Percentiles rank a stretch among this genome's conserved stretches.
These are phyloP conservation scores for Colletotrichum sp. DNA, from an alignment of 2,329 filamentous ascomycete species.

Conservation along the genomic window DNA sequence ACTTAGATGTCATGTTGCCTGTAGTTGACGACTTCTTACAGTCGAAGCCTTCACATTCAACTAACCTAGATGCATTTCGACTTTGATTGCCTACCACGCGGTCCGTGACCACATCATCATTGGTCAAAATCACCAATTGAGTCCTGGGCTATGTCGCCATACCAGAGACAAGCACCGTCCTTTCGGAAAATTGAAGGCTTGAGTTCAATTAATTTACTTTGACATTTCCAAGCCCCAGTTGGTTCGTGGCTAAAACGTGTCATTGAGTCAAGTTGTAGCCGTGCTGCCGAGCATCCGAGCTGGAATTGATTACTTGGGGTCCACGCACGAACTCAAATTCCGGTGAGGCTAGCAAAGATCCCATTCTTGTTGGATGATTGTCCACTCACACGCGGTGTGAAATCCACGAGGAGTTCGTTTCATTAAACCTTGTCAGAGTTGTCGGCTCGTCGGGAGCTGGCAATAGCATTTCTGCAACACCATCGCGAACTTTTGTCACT, in stretches of 20 bases:
- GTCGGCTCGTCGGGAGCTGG: not conserved
- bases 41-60: not conserved
- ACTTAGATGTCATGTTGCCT: rapidly evolving
- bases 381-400: not conserved
- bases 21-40: not conserved
- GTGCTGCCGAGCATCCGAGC: not conserved
- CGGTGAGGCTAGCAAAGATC: not conserved
- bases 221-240: not conserved
- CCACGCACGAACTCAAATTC: not conserved
- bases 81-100: not conserved
- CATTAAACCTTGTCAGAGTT: not conserved
- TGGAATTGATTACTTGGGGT: not conserved
- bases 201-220: not conserved
- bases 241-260: not conserved
- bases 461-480: not conserved
- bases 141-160: too few species aligned
- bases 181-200: not conserved
- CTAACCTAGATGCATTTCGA: not conserved
- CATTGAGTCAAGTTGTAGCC: not conserved
- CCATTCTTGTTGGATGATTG: not conserved
- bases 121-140: not conserved
- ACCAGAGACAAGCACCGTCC: not conserved
- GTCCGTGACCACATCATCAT: not conserved
- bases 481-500: not conserved
- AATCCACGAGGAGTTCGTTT: not conserved